Percentiles rank a stretch among this genome's conserved stretches.
Evolutionary conservation across 176 grass and related monocot genomes (phyloP).

Genomic region (Thinopyrum elongatum): DNA sequence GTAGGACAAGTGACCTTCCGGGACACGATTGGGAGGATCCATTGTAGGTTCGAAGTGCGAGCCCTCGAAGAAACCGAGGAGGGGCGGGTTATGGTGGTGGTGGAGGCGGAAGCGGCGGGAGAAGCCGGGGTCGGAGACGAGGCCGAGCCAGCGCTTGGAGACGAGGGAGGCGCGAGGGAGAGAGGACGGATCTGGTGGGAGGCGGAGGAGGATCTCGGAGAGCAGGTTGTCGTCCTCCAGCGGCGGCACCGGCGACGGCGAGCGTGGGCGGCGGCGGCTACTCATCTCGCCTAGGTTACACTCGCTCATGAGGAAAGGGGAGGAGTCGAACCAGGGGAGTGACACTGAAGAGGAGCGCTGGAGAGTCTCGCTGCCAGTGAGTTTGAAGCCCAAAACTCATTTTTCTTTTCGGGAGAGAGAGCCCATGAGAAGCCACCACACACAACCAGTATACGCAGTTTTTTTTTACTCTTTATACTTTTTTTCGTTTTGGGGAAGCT

Average conservation of each 20-base stretch:
- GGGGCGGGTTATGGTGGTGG: not conserved
- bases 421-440: too few species aligned
- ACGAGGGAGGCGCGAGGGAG: not conserved
- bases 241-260: not conserved
- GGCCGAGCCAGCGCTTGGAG: not conserved
- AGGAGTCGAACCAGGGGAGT: too few species aligned
- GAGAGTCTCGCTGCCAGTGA: too few species aligned
- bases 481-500: too few species aligned
- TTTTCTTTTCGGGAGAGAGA: too few species aligned
- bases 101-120: not conserved
- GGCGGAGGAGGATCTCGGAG: not conserved
- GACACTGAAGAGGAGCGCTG: too few species aligned
- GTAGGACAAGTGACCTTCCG: not conserved
- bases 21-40: not conserved
- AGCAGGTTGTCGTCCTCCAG: not conserved
- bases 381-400: too few species aligned
- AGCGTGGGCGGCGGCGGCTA: too few species aligned
- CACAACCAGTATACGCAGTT: too few species aligned
- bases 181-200: not conserved
- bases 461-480: too few species aligned
- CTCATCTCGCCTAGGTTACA: too few species aligned
- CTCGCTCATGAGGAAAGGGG: too few species aligned
- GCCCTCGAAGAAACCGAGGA: not conserved
- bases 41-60: accelerated
- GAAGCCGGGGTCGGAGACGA: not conserved